A percentile compares a stretch with the other conserved stretches of the same genome.
Conservation (phyloP, 495 filamentous ascomycete genomes). For the Aspergillus sclerotiicarbonarius region DNA sequence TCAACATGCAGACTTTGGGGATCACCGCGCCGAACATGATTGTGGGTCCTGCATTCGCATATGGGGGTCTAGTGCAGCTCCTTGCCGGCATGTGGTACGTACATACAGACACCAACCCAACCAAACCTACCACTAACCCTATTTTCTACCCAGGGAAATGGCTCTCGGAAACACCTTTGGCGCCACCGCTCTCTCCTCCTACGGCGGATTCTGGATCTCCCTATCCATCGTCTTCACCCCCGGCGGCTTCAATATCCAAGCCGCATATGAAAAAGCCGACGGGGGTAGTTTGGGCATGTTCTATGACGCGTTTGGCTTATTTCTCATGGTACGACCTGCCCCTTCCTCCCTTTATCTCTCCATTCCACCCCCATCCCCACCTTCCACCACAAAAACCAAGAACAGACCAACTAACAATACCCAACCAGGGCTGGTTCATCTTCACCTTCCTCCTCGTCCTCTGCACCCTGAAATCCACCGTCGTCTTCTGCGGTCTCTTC, state of each 20-base stretch:
- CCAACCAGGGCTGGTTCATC: constrained; percentile 75
- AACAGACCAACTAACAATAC: neutral
- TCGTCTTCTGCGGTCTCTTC: constrained; percentile 90
- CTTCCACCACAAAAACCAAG: neutral
- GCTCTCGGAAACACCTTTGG: constrained; percentile 91
- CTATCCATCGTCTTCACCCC: constrained; percentile 80
- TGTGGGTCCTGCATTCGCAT: constrained; percentile 62
- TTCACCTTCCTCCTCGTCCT: constrained; percentile 80
- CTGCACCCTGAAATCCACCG: constrained; percentile 82
- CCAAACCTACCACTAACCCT: neutral
- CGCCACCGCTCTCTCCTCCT: constrained; percentile 90
- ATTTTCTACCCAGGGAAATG: constrained; percentile 69
- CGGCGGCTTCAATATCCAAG: constrained; percentile 59
- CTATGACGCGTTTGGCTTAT: constrained; percentile 70
- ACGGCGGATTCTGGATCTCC: constrained; percentile 93
- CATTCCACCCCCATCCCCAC: too few species aligned
- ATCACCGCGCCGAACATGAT: constrained; percentile 59
- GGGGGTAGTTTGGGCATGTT: constrained; percentile 42
- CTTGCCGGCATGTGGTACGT: constrained; percentile 86
- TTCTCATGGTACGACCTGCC: constrained; percentile 58
- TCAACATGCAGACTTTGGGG: constrained; percentile 65
- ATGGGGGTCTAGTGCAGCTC: constrained; percentile 79
- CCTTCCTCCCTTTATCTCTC: neutral
- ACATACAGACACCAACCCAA: neutral
- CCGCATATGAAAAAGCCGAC: constrained; percentile 42